These are phyloP conservation scores for Lactarius pseudohatsudake DNA, from an alignment of 768 basidiomycete species.

Conservation along the genomic window DNA sequence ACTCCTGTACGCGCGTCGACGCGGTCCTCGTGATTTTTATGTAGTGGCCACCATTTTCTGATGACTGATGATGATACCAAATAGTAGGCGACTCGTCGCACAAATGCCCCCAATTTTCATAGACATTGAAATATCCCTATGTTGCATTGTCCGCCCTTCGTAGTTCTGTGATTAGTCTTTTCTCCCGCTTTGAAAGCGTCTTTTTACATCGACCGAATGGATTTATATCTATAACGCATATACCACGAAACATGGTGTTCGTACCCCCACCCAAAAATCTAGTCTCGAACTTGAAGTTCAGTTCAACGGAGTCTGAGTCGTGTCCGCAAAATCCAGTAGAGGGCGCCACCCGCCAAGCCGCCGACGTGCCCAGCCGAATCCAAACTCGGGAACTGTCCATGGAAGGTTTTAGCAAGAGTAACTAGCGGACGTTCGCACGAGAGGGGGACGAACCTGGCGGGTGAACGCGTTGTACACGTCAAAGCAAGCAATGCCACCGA, in stretches of 20 bases:
- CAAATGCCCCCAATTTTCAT: background rate
- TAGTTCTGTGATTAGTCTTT: slow-evolving; percentile 14
- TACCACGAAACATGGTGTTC: background rate
- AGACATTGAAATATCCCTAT: background rate
- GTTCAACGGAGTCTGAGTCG: slow-evolving; percentile 12
- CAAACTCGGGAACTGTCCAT: slow-evolving; percentile 11
- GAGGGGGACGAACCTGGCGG: slow-evolving; percentile 33
- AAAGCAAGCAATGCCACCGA: slow-evolving; percentile 63
- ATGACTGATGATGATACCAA: slow-evolving; percentile 6
- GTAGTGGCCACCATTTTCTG: background rate
- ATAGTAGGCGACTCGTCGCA: background rate
- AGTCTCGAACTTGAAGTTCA: background rate
- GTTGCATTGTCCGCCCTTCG: slow-evolving; percentile 2
- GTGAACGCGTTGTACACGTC: slow-evolving; percentile 48
- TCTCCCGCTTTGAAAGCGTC: slow-evolving; percentile 2
- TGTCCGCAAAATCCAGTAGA: slow-evolving; percentile 23
- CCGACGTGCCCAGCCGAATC: slow-evolving; percentile 27
- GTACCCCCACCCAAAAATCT: background rate
- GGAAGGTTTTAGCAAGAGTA: background rate
- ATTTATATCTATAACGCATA: background rate
- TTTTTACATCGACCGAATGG: background rate
- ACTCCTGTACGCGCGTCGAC: slow-evolving; percentile 50
- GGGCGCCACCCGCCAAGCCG: slow-evolving; percentile 21
- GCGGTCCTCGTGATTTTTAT: slow-evolving; percentile 10
- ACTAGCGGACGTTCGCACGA: background rate